Evolutionary conservation across 2,329 filamentous ascomycete species (phyloP), one percentile per base, ranked within the genome.

Genomic region (Tothia fuscella): DNA sequence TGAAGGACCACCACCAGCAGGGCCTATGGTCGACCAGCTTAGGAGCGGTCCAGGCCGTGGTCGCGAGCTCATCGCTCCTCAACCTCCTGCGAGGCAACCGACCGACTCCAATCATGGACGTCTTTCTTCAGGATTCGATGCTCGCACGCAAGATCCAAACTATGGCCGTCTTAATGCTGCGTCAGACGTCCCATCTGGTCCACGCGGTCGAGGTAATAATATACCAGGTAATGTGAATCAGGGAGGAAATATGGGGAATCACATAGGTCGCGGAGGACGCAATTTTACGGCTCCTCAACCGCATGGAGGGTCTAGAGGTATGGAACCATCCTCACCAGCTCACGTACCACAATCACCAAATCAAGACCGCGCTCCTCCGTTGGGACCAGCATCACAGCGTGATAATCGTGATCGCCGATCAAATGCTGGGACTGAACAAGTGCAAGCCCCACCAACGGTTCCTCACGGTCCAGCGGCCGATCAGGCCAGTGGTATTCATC

Each of bases 101-200:
- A 45, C 54, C 19, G 62, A 73, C 48, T 55, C 64, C 48, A 63
- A 54, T 35, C 62, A 68, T 53, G 68, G 68, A 22, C 62, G 70
- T 38, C 54, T 70, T 10, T 61, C 56, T 52, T 56, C 65, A 38
- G 66, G 68, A 17, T 54, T 56, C 25, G 50, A 47, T 33, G 50
- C 50, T 24, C 50, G 51, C 16, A 55, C 58, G 13, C 58, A 62
- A 41, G 67, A 72, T 42, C 62, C 66, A 9, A 65, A 62, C 37
- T 70, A 68, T 49, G 68, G 67, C 22, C 58, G 68, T 28, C 53
- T 71, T 14, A 72, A 70, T 46, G 56, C 60, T n/a, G 49, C 56
- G 16, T 67, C 76, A 16, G 31, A 66, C 61, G 48, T 52, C 38
- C 73, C 74, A 19, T 72, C 70, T 29, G 75, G 73, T 2, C 74